Evolutionary conservation across 2,329 filamentous ascomycete species (phyloP), one percentile per base, ranked within the genome.

Genomic region (Allantophomopsis lycopodina): DNA sequence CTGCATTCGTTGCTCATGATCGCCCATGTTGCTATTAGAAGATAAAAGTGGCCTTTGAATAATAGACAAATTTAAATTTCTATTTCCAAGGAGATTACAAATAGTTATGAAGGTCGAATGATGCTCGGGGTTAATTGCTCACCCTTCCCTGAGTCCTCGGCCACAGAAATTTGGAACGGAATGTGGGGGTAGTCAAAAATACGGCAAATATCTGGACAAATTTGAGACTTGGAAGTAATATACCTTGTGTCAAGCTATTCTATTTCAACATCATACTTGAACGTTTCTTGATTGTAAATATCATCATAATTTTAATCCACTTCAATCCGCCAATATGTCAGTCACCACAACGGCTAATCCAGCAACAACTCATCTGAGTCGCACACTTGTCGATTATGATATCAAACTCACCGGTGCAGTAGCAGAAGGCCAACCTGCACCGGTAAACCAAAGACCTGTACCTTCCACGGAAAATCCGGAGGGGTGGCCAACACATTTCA

Each of bases 1-100:
- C 43, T 50, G 14, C 44, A 48, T 49, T 48, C 7, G 4, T 20
- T 20, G 18, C 18, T 20, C 18, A 20, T 36, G 15, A 8, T 8
- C 15, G 8, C 5, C 12, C 31, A 32, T 32, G 8, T 5, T 32
- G 31, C 4, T 4, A 4, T 32, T 32, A 8, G 31, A 32, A 32
- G 15, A 32, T 15, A 8, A 13, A 15, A 32, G 12, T 5, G 4
- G 8, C 5, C 12, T 13, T 32, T 8, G 15, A 32, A 4, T 32
- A 4, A 15, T 32, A n/a, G 31, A 32, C 4, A 32, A 4, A 4
- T 32, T 5, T 5, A 32, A 5, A 32, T 4, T 15, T 32, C 13
- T 13, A 32, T 32, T 13, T 13, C 13, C 31, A 8, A 13, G 13
- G 5, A 8, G 5, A 5, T 32, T 4, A 32, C 8, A 4, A 13